Evolutionary conservation across 2,329 filamentous ascomycete species (phyloP).

Genomic region (Ophiosphaerella herpotricha): DNA sequence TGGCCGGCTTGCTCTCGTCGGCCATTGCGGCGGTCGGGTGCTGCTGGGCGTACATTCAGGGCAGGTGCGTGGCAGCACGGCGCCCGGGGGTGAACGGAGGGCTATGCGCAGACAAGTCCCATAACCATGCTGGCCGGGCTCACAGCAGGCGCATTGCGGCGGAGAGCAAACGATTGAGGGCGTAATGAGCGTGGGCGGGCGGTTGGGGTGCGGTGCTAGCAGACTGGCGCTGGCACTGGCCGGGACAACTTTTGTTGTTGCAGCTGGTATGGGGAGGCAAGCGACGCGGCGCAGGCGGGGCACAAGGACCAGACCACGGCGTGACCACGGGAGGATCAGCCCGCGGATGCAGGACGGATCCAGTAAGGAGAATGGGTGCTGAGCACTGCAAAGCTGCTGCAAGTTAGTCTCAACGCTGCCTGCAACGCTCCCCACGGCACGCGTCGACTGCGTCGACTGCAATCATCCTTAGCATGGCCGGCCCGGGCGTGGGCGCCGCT

Average conservation of each 20-base stretch:
- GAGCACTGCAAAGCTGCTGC: neutral
- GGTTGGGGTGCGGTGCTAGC: constrained; percentile 3
- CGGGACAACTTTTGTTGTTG: constrained; percentile 13
- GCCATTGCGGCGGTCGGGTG: constrained; percentile 20
- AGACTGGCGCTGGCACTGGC: constrained; percentile 1
- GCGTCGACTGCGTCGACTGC: too few species aligned
- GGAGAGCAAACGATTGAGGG: constrained; percentile 31
- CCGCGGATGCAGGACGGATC: constrained; percentile 3
- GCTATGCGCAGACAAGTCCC: constrained; percentile 36
- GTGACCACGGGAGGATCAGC: constrained; percentile 5
- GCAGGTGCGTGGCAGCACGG: constrained; percentile 2
- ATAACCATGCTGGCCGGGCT: constrained; percentile 31
- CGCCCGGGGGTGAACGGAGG: constrained; percentile 26
- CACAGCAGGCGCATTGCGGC: constrained; percentile 28
- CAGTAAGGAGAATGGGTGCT: neutral
- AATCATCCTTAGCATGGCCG: neutral
- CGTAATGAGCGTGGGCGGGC: constrained; percentile 19
- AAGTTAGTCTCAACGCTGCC: too few species aligned
- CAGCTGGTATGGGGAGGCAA: constrained; percentile 2
- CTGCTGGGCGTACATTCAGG: constrained; percentile 13
- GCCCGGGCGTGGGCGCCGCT: neutral
- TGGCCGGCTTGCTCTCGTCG: constrained; percentile 34
- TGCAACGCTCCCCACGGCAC: too few species aligned
- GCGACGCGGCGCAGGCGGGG: constrained; percentile 14
- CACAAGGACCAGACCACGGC: constrained; percentile 7